Evolutionary conservation across 192 early-diverging fungal species (phyloP), one percentile per base, ranked within the genome.

Genomic region (Umbelopsis vinacea): DNA sequence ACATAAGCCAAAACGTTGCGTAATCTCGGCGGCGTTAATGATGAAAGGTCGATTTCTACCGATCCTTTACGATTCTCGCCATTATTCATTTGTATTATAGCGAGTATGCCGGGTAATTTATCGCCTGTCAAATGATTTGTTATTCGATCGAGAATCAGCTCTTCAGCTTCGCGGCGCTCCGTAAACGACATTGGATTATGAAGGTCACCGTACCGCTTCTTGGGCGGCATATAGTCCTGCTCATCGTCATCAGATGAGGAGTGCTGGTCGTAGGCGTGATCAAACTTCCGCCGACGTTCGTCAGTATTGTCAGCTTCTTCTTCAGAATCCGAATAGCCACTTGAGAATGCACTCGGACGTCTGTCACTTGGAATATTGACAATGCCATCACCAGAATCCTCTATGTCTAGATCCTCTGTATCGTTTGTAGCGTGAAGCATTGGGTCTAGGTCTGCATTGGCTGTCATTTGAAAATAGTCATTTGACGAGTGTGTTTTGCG

Each of bases 141-240:
- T 35, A 63, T 63, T 19, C 57, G 57, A 63, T 63, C 57, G 11
- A 63, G 57, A 37, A 63, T 63, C 12, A 63, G 29, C 14, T 63
- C 57, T 35, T 63, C 57, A 7, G 57, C 57, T 38, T 22, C 57
- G 5, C 57, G 57, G 24, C 57, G 57, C 29, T 63, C 57, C 14
- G 57, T 63, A 17, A 63, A 63, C 0, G 57, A 63, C 57, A 63
- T 63, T 63, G 57, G 57, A n/a, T 26, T 26, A 37, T 50, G 48
- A 17, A 50, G 15, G 48, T 63, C 33, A 37, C 57, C 35, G 7
- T 63, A 14, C 7, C 57, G 57, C 57, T 63, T 35, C 14, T 8
- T 17, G 15, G 57, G 29, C 2, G 57, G 57, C 57, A 63, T 63
- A 6, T 63, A 63, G 33, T 63, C 57, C 57, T 63, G 24, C 37